phyloP scores from a whole-genome alignment of 1,284 basidiomycete species.

The Tilletiaria anomala region DNA sequence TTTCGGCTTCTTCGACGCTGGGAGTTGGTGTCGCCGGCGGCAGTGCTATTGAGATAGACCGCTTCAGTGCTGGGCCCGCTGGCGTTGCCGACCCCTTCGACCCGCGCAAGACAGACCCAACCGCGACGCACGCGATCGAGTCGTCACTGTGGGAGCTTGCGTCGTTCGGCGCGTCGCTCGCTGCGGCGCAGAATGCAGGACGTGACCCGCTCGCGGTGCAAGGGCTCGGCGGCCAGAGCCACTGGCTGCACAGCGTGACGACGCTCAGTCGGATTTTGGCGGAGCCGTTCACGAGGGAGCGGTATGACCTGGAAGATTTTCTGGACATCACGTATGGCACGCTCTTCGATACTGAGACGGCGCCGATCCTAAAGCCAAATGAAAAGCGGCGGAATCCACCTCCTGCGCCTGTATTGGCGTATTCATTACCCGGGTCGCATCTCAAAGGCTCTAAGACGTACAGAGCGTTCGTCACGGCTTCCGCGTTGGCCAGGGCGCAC shows the following conservation, averaged over 20 bases:
- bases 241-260: slow-evolving; percentile 72
- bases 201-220: neutral
- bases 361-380: slow-evolving; percentile 49
- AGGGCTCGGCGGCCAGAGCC: slow-evolving; percentile 43
- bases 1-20: neutral
- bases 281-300: slow-evolving; percentile 82
- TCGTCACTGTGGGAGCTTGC: slow-evolving; percentile 86
- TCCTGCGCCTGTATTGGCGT: neutral
- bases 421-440: neutral
- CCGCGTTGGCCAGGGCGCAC: neutral
- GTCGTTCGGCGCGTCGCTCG: slow-evolving; percentile 46
- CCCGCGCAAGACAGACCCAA: slow-evolving; percentile 55
- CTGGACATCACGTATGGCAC: slow-evolving; percentile 87
- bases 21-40: no score
- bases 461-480: neutral
- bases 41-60: neutral
- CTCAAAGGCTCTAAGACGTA: neutral
- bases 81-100: slow-evolving; percentile 47
- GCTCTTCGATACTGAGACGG: slow-evolving; percentile 75
- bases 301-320: slow-evolving; percentile 86
- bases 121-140: slow-evolving; percentile 61
- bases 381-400: neutral
- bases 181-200: slow-evolving; percentile 1
- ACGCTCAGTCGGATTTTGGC: slow-evolving; percentile 72
- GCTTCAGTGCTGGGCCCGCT: neutral